Percentiles rank a stretch among this genome's conserved stretches.
These are phyloP conservation scores for Solanum hybrid DNA, from an alignment of 305 asterid genomes.

Conservation along the genomic window DNA sequence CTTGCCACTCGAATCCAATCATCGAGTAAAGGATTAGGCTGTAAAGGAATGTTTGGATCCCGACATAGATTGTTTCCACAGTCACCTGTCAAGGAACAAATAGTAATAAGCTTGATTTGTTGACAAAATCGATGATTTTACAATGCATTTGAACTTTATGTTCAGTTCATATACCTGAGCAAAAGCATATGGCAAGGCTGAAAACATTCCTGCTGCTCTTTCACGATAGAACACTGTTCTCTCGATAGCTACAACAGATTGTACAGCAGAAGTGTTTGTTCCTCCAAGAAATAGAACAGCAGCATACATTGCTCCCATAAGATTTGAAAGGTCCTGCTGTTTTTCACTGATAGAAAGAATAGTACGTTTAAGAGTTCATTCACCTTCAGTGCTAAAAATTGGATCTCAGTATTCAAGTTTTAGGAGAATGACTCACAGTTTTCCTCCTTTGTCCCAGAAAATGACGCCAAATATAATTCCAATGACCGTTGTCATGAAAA, in stretches of 20 bases:
- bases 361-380: not conserved
- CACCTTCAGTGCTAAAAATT: not conserved
- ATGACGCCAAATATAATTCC: constrained; percentile 40
- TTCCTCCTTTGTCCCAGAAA: constrained; percentile 39
- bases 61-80: constrained; percentile 35
- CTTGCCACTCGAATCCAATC: constrained; percentile 44
- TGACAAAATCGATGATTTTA: not conserved
- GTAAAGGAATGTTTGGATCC: constrained; percentile 34
- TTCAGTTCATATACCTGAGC: constrained; percentile 25
- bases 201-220: constrained; percentile 44
- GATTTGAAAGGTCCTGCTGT: constrained; percentile 38
- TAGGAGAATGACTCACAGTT: constrained; percentile 22
- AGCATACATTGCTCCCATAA: constrained; percentile 43
- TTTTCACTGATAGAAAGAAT: constrained; percentile 18
- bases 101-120: not conserved
- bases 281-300: constrained; percentile 50
- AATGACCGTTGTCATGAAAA: constrained; percentile 35
- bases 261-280: constrained; percentile 40
- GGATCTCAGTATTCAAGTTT: not conserved
- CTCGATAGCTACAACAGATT: constrained; percentile 43
- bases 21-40: constrained; percentile 41
- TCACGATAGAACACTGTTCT: constrained; percentile 46
- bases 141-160: not conserved
- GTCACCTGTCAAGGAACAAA: constrained; percentile 21
- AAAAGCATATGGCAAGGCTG: constrained; percentile 43